phyloP scores from a whole-genome alignment of 768 basidiomycete species.

The Coprinellus micaceus region DNA sequence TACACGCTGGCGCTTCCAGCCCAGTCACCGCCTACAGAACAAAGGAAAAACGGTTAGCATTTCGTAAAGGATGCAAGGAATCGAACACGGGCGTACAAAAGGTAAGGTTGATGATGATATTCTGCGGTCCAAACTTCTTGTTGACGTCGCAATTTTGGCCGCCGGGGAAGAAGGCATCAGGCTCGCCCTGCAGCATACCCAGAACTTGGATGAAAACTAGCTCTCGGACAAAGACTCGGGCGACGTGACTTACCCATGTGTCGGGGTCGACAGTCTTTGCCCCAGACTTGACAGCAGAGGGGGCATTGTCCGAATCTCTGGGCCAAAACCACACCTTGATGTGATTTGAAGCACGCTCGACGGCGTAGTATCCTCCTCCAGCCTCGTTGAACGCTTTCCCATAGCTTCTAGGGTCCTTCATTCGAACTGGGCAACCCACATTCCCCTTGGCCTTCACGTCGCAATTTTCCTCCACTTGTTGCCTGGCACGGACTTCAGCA shows the following conservation, averaged over 20 bases:
- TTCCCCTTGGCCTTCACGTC: conserved; percentile 22
- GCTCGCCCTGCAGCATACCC: conserved; percentile 44
- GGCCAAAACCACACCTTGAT: conserved; percentile 78
- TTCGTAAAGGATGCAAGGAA: no score
- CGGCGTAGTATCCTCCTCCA: conserved; percentile 64
- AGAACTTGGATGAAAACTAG: no score
- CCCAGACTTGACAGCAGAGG: conserved; percentile 44
- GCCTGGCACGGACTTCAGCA: no score
- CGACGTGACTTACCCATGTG: conserved; percentile 49
- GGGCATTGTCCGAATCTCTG: conserved; percentile 44
- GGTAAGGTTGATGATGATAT: conserved; percentile 61
- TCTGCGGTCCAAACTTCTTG: conserved; percentile 51
- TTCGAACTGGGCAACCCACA: conserved; percentile 27
- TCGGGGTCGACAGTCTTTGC: conserved; percentile 40
- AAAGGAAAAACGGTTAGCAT: no score
- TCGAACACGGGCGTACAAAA: no score
- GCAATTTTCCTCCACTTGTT: conserved; percentile 19
- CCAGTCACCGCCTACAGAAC: conserved; percentile 14
- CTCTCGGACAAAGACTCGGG: no score
- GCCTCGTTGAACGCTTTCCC: conserved; percentile 55
- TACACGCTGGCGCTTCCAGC: conserved; percentile 50
- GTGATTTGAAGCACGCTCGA: conserved; percentile 50
- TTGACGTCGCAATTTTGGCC: conserved; percentile 55
- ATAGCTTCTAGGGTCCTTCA: conserved; percentile 39
- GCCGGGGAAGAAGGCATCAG: conserved; percentile 58